Base-by-base conservation (phyloP, 345 rosid genomes). In the Mercurialis annua region DNA sequence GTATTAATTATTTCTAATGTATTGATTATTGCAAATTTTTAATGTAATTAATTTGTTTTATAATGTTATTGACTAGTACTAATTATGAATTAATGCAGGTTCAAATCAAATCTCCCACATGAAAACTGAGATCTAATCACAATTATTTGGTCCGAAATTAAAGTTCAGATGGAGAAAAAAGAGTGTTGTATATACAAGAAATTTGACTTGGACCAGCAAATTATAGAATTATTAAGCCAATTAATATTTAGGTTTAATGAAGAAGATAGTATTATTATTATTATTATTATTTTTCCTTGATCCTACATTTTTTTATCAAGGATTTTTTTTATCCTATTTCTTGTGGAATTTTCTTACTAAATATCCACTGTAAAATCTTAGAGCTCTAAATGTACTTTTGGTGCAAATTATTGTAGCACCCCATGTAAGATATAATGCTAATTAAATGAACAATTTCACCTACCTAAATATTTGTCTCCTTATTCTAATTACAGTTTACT, bases 61-160 rank as follows among this genome's bases (percentile, higher is more conserved):
- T 3, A 14, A 52, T 50, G 67, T 58, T 65, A 17, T 64, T 62
- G 60, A 70, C 49, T 52, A 69, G 33, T 10, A n/a, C n/a, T n/a
- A 57, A 47, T 51, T 24, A 65, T 6, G 67, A 42, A 36, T 65
- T 52, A 71, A 65, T 86, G 81, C 86, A 85, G 94, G 87, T 49
- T 63, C 81, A 64, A 71, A 61, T 61, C 83, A 81, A 76, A 81
- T 67, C 40, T 66, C 86, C 38, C 68, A 74, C 70, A 72, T 76
- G 90, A 88, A 88, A 80, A 66, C 77, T 54, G 88, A 88, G 81
- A 82, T 77, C 71, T 84, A 81, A 71, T 71, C 53, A 61, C 82
- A 73, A 73, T 76, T 82, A 61, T 80, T 76, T 75, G 66, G 69
- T 47, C 72, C 71, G 55, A 36, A 57, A 59, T 59, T 65, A 40